phyloP scores from a whole-genome alignment of 257 asterid species.

The Solanum clarkiae region DNA sequence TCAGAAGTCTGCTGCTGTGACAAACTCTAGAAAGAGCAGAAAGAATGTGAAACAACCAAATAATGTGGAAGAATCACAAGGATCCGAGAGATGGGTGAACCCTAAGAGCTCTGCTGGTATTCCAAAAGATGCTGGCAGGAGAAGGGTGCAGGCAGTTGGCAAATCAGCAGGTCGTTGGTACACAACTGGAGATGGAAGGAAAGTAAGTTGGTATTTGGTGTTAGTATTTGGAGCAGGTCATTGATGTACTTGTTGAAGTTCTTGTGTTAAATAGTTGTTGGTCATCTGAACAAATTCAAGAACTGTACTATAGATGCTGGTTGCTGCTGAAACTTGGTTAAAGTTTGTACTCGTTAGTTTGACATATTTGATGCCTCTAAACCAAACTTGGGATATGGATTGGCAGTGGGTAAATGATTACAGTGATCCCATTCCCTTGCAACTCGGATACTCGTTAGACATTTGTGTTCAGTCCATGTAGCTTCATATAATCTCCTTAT shows the following conservation, averaged over 20 bases:
- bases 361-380: background rate
- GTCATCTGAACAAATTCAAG: background rate
- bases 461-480: background rate
- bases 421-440: background rate
- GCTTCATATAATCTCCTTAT: background rate
- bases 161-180: slow-evolving; percentile 75
- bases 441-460: background rate
- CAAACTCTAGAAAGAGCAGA: slow-evolving; percentile 34
- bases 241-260: background rate
- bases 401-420: background rate
- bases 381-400: background rate
- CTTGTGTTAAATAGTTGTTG: background rate
- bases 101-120: slow-evolving; percentile 38
- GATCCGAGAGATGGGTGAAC: slow-evolving; percentile 51
- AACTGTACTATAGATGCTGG: background rate
- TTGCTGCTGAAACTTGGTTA: background rate
- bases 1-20: slow-evolving; percentile 7
- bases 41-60: slow-evolving; percentile 25
- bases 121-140: slow-evolving; percentile 63
- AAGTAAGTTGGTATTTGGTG: slow-evolving; percentile 35
- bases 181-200: slow-evolving; percentile 44
- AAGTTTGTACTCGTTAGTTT: background rate
- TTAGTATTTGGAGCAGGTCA: background rate
- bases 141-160: slow-evolving; percentile 68
- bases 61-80: slow-evolving; percentile 25